Evolutionary conservation across 345 rosid genomes (phyloP).

Genomic region (Camelina hispida): DNA sequence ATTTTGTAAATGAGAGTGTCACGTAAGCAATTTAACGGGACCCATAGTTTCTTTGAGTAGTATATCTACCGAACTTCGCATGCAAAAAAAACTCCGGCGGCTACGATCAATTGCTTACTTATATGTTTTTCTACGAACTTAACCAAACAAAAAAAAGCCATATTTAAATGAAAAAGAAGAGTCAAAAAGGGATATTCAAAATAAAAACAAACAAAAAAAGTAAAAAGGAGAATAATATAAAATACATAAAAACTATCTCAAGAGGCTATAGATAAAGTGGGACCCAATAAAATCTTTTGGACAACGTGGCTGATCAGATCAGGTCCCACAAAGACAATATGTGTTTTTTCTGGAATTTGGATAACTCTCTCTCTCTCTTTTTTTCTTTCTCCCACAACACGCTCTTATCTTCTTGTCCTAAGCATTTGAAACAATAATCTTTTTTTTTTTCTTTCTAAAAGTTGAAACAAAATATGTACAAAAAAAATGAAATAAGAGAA

Average conservation of each 20-base stretch:
- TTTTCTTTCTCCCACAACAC: not conserved
- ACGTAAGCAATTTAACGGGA: too few relatives aligned
- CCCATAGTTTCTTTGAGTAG: too few relatives aligned
- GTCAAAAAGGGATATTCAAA: conserved; percentile 33
- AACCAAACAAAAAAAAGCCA: not conserved
- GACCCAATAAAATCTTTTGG: conserved; percentile 39
- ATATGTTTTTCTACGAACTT: not conserved
- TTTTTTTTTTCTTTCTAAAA: too few relatives aligned
- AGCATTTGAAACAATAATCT: conserved; percentile 1
- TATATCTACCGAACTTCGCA: conserved; percentile 22
- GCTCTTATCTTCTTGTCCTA: conserved; percentile 43
- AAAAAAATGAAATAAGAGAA: not conserved
- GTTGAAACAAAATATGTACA: too few relatives aligned
- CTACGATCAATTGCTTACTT: conserved; percentile 22
- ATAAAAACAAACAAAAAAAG: not conserved
- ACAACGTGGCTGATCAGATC: conserved; percentile 46
- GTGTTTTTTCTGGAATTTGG: conserved; percentile 25
- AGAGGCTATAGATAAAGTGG: conserved; percentile 43
- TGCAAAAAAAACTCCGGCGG: conserved; percentile 35
- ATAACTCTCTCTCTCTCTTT: conserved; percentile 17
- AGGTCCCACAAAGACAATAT: conserved; percentile 40
- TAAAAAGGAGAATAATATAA: not conserved
- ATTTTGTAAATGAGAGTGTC: too few relatives aligned
- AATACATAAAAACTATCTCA: conserved; percentile 7
- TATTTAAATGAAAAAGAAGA: conserved; percentile 7